These are phyloP conservation scores for Debaryomyces udenii DNA, from an alignment of 1,139 yeast genomes.

Conservation along the genomic window DNA sequence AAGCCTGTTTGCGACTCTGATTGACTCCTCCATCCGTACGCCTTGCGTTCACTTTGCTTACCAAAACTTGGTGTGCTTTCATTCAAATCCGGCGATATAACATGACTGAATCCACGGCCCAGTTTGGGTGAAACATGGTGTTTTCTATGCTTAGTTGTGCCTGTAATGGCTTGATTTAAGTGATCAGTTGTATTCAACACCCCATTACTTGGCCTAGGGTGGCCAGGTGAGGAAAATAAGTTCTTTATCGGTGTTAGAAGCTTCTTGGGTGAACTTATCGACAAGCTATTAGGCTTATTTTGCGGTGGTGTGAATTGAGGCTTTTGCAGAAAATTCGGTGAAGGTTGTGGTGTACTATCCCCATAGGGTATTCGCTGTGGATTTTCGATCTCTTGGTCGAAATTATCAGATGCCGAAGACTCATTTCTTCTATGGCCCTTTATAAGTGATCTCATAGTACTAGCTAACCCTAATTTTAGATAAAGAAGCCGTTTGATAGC, in stretches of 20 bases:
- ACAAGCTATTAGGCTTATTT: constrained; percentile 17
- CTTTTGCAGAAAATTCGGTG: constrained; percentile 26
- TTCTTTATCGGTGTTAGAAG: constrained; percentile 47
- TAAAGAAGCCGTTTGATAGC: too few species aligned
- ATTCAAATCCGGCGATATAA: background rate
- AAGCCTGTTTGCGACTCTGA: background rate
- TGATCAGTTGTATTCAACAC: constrained; percentile 9
- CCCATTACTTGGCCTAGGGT: constrained; percentile 9
- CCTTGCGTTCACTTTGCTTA: background rate
- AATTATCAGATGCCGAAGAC: constrained; percentile 18
- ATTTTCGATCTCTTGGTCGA: constrained; percentile 15
- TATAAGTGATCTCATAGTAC: constrained; percentile 49
- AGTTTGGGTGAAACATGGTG: background rate
- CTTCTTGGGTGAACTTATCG: constrained; percentile 44
- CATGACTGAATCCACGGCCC: background rate
- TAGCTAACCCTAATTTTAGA: constrained; percentile 10
- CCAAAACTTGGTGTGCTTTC: background rate
- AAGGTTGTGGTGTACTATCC: constrained; percentile 22
- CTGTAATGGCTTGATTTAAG: constrained; percentile 9
- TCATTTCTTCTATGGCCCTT: constrained; percentile 44
- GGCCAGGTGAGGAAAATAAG: constrained; percentile 33
- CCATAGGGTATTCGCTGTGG: constrained; percentile 11
- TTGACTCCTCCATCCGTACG: constrained; percentile 2
- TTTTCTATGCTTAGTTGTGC: constrained; percentile 1
- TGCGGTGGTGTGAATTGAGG: constrained; percentile 33